Base-by-base conservation (phyloP, 108 stramenopile species). In the Cyclotella choctawhatcheeana region DNA sequence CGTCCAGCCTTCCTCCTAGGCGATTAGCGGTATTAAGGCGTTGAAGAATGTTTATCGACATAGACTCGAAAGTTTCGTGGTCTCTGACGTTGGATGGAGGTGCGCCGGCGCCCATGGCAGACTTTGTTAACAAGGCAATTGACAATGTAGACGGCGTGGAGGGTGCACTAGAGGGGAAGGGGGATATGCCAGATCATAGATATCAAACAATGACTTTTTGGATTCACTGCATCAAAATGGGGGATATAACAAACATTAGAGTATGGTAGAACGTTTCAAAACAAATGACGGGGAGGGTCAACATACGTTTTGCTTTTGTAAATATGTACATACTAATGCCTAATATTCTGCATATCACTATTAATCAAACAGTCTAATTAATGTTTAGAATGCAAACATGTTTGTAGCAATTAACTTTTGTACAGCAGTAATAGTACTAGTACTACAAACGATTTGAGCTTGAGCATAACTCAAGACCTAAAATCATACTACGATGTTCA, bases 141-240 rank as follows among this genome's bases (percentile, higher is more conserved):
- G 30, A 40, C 8, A 20, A 70, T 21, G 18, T 78, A 18, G 55
- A 60, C 12, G 54, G 33, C 24, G 61, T 78, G 33, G 69, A 64
- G 70, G 56, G 27, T 0, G 77, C 63, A 1, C 20, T 78, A 48
- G 52, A 71, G 34, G 77, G 69, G 64, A 66, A 66, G 44, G 44
- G 40, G 48, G 25, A 50, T 1, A 55, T 44, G 63, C 54, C 69
- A 21, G 45, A 70, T 18, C 12, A 8, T 66, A 4, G 64, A 71
- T 40, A 44, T 78, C 18, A 35, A 67, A 13, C 45, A n/a, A 71
- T 16, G 51, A 78, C 16, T 71, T 78, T 44, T 7, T 18, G 10
- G 52, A 78, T 22, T 48, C 58, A 40, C 16, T 78, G 29, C 45
- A 71, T 25, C 25, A 47, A 50, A 31, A 62, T 40, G 54, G 71